These are phyloP conservation scores for Xylaria sp. DNA, from an alignment of 2,329 filamentous ascomycete species.

Conservation along the genomic window DNA sequence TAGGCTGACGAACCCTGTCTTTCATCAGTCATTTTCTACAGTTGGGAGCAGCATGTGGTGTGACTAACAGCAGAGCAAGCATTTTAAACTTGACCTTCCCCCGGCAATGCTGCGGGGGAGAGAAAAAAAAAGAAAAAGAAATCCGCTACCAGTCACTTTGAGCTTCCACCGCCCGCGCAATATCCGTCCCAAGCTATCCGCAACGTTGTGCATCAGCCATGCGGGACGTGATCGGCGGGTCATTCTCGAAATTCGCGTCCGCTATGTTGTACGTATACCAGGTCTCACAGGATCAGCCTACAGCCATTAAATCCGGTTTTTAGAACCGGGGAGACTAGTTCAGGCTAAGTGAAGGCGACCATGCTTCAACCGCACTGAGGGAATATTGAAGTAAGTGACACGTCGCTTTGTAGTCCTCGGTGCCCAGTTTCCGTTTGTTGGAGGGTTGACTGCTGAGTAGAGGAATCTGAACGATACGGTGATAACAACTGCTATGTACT, in stretches of 20 bases:
- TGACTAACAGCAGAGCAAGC: not conserved
- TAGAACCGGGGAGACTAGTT: not conserved
- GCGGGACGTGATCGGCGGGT: not conserved
- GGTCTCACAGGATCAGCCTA: not conserved
- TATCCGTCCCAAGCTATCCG: not conserved
- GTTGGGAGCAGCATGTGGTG: not conserved
- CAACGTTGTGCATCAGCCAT: not conserved
- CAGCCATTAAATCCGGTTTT: not conserved
- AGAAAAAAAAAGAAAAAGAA: not conserved
- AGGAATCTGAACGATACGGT: not conserved
- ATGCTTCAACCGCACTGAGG: not conserved
- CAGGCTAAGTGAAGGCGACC: not conserved
- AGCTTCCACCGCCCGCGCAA: not conserved
- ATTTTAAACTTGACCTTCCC: too few relatives aligned
- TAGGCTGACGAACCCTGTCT: too few relatives aligned
- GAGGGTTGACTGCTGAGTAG: not conserved
- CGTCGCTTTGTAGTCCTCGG: not conserved
- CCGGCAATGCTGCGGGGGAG: too few relatives aligned
- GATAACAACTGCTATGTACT: not conserved
- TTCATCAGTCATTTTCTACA: too few relatives aligned
- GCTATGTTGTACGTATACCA: not conserved
- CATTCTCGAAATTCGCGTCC: not conserved
- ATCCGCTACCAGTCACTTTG: not conserved
- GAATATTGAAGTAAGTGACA: not conserved
- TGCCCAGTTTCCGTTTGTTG: not conserved